Evolutionary conservation across 1,284 basidiomycete species (phyloP), one percentile per base, ranked within the genome.

Genomic region (Ceratobasidium sp.): DNA sequence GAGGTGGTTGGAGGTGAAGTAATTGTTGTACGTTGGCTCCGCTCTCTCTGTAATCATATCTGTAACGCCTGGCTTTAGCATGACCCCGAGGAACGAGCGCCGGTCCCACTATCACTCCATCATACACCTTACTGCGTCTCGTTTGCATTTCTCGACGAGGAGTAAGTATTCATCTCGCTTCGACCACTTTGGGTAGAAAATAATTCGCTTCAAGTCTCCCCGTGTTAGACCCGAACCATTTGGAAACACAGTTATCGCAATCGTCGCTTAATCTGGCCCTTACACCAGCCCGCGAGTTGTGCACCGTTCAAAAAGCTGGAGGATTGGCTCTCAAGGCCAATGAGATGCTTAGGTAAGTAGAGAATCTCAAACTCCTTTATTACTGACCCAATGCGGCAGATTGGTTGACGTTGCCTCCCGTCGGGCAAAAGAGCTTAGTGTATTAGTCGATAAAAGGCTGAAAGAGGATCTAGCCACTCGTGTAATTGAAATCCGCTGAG

Each of bases 71-170:
- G 20, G 35, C 72, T 35, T 71, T 76, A 97, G 93, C 94, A 97
- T 77, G 83, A 87, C 15, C 87, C 93, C 0, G 85, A 89, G 12
- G 93, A 95, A 77, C 87, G 96, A 57, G 94, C 96, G 0, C 95
- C 95, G 0, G 85, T 97, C 3, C 92, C 94, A 0, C 84, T 98
- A 2, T 89, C 96, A 1, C 89, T 98, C 73, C 94, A 98, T 77
- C 96, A 98, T 77, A 90, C 88, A 0, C 96, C 96, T 0, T 91
- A 93, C 72, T 96, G 94, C 76, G 84, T 98, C 73, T 93, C 94
- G 0, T 98, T 97, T 78, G 95, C 94, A 0, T 94, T 95, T 79
- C 97, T 94, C 77, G 80, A 81, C 54, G 75, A 80, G 35, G 71
- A 69, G 79, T 80, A 58, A 72, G 78, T 45, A 29, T 35, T 22